Percentiles rank a stretch among this genome's conserved stretches.
These are phyloP conservation scores for Yarrowia alimentaria DNA, from an alignment of 805 yeast species.

Conservation along the genomic window DNA sequence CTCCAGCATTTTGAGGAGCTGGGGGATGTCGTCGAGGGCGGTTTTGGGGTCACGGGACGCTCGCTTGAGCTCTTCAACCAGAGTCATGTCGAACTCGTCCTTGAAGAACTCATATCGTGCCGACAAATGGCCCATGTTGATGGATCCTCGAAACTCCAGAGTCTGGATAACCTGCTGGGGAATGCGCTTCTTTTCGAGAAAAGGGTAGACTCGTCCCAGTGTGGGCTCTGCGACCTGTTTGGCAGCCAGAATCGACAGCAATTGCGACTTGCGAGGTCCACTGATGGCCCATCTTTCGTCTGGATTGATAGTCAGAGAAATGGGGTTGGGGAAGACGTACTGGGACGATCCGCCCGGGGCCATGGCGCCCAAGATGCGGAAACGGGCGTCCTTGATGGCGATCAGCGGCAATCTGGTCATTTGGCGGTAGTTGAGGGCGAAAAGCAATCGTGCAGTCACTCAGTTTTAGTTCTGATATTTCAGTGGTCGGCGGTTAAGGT, in stretches of 20 bases:
- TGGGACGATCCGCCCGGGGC: constrained; percentile 3
- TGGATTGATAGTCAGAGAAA: constrained; percentile 43
- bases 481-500: constrained; percentile 9
- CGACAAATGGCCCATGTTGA: constrained; percentile 64
- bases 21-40: constrained; percentile 14
- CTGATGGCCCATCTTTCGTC: constrained; percentile 54
- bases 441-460: too few relatives aligned
- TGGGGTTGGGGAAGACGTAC: constrained; percentile 44
- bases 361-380: constrained; percentile 15
- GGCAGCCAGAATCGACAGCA: constrained; percentile 59
- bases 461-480: too few relatives aligned
- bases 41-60: constrained; percentile 47
- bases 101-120: constrained; percentile 87
- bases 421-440: neutral
- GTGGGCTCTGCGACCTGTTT: constrained; percentile 54
- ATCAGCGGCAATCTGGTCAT: constrained; percentile 22
- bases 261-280: constrained; percentile 54
- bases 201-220: constrained; percentile 55
- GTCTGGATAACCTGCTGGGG: constrained; percentile 48
- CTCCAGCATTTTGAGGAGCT: constrained; percentile 51
- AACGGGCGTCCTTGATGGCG: constrained; percentile 15
- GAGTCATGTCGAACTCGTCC: constrained; percentile 76
- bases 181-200: constrained; percentile 44
- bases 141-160: constrained; percentile 51
- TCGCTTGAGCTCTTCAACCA: constrained; percentile 57